Percentiles rank a stretch among this genome's conserved stretches.
Evolutionary conservation across 2,329 filamentous ascomycete genomes (phyloP).

Genomic region (Metarhizium sp.): DNA sequence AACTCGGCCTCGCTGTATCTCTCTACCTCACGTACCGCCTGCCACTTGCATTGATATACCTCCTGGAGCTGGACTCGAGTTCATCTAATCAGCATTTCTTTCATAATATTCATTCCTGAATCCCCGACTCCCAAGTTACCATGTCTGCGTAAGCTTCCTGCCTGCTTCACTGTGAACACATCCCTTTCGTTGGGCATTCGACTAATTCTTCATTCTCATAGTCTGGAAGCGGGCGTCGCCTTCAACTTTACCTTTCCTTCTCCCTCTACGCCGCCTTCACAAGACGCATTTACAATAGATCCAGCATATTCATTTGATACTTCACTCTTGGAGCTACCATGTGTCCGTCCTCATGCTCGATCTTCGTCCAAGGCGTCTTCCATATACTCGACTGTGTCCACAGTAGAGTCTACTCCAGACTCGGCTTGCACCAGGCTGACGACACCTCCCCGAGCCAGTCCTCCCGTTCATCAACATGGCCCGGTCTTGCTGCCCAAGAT

Average conservation of each 20-base stretch:
- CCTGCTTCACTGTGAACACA: not conserved
- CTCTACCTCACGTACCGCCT: not conserved
- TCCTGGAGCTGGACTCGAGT: conserved; percentile 13
- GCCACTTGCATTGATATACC: not conserved
- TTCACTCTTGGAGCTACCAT: conserved; percentile 46
- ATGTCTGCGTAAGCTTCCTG: conserved; percentile 7
- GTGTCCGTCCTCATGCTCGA: conserved; percentile 46
- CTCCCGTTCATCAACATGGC: conserved; percentile 69
- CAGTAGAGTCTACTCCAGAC: conserved; percentile 44
- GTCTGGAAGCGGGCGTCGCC: conserved; percentile 53
- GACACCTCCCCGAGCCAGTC: conserved; percentile 55
- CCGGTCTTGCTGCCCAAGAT: conserved; percentile 79
- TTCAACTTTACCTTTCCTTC: conserved; percentile 51
- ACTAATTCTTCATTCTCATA: conserved; percentile 17
- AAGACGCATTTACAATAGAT: conserved; percentile 13
- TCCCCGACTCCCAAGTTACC: conserved; percentile 1
- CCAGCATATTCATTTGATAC: conserved; percentile 43
- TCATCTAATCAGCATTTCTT: not conserved
- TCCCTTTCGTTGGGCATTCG: not conserved
- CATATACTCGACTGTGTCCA: conserved; percentile 52
- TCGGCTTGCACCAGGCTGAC: conserved; percentile 59
- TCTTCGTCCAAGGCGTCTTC: conserved; percentile 59
- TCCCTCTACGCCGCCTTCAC: conserved; percentile 17
- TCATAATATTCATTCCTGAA: not conserved
- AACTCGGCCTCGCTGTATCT: not conserved